These are phyloP conservation scores for Amoeboradix gromovi DNA, from an alignment of 371 early-diverging fungal genomes.

Conservation along the genomic window DNA sequence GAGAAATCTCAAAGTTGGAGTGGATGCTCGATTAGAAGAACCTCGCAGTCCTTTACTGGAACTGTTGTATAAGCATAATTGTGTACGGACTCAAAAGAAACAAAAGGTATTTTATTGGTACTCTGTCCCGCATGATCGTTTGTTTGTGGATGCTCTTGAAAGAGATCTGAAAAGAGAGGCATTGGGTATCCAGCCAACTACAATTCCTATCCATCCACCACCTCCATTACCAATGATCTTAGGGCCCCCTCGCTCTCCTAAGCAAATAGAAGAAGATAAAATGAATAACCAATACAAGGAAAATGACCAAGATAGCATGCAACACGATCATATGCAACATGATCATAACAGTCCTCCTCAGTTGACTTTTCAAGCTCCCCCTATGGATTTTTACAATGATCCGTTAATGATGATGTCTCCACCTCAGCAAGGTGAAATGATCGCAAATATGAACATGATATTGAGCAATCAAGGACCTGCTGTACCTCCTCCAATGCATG, in stretches of 20 bases:
- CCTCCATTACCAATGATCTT: background rate
- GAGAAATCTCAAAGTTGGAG: slow-evolving; percentile 90
- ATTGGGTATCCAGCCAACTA: slow-evolving; percentile 48
- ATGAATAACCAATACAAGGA: background rate
- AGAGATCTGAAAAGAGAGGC: slow-evolving; percentile 89
- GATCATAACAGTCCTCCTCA: background rate
- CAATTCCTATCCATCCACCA: slow-evolving; percentile 8
- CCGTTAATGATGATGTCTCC: background rate
- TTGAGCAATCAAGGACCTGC: background rate
- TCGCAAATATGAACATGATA: background rate
- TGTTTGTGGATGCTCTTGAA: slow-evolving; percentile 91
- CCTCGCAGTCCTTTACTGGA: slow-evolving; percentile 86
- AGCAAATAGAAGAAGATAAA: background rate
- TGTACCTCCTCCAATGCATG: background rate
- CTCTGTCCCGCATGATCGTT: slow-evolving; percentile 82
- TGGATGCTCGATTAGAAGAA: slow-evolving; percentile 82
- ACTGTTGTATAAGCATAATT: slow-evolving; percentile 86
- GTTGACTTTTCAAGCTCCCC: background rate
- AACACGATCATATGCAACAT: background rate
- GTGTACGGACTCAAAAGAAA: slow-evolving; percentile 87
- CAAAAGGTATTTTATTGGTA: slow-evolving; percentile 96
- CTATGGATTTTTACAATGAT: background rate
- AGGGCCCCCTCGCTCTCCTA: background rate
- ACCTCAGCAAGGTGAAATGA: background rate
- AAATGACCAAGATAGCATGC: background rate